Evolutionary conservation across 768 basidiomycete genomes (phyloP), one percentile per base, ranked within the genome.

Genomic region (Lactarius indigo): DNA sequence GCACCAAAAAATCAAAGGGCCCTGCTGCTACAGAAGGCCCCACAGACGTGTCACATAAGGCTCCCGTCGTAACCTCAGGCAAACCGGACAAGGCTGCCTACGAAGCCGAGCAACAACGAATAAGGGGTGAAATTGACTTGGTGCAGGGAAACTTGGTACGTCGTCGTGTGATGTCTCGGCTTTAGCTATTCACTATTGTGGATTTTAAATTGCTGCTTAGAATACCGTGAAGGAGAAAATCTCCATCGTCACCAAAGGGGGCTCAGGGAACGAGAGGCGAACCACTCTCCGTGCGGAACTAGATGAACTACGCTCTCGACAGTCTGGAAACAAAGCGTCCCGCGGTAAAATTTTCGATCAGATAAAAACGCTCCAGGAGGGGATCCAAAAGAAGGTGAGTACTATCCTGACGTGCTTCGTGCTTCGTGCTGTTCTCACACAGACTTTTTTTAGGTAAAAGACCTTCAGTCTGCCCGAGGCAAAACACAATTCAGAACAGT

Each of bases 31-130:
- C 79, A 64, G 82, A 81, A 62, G 84, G 83, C 60, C 79, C 83
- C 39, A 76, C 82, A 8, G 68, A 71, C 20, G 72, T 63, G 18
- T 63, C 73, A 41, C 64, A 62, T 13, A 59, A 65, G 23, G 63
- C 73, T 10, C 73, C 77, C 41, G 73, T 77, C 60, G 42, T 71
- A 35, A 63, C 73, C 59, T 76, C 80, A 56, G 87, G 84, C 54
- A 91, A 82, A 75, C 96, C 96, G 37, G 95, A 97, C 84, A 94
- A 94, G 78, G 83, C 83, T 57, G 79, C 77, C n/a, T 90, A 90
- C 75, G 92, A 97, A 61, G 83, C 82, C 10, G 94, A 98, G 79
- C 93, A 96, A 78, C 87, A 90, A 61, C 85, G 78, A 73, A 79
- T 96, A 70, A 94, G 90, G 77, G 78, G 82, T 30, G 90, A 95